Conservation (phyloP, 2,329 filamentous ascomycete genomes). For the Pestalotiopsis sp. region DNA sequence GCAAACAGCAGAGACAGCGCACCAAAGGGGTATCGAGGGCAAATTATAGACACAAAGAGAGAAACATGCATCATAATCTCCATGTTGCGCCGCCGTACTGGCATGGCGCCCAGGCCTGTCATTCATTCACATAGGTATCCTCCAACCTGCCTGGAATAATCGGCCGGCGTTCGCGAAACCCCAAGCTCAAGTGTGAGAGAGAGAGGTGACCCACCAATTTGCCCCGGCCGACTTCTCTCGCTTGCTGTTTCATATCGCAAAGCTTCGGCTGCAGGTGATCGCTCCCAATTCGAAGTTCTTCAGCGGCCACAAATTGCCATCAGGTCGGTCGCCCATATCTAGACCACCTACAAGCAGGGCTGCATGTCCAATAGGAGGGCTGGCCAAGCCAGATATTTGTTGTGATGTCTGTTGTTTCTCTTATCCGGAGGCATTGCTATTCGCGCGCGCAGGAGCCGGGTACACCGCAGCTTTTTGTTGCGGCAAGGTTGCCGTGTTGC, state of each 20-base stretch:
- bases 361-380: conserved; percentile 15
- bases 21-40: neutral
- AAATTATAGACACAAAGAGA: neutral
- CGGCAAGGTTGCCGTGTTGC: neutral
- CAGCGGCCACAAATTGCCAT: neutral
- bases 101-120: neutral
- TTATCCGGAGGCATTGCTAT: neutral
- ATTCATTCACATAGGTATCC: neutral
- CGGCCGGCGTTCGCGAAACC: conserved; percentile 1
- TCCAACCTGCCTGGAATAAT: neutral
- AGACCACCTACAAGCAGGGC: conserved; percentile 13
- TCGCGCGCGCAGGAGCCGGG: neutral
- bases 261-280: conserved; percentile 16
- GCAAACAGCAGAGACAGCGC: neutral
- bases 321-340: conserved; percentile 13
- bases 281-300: conserved; percentile 10
- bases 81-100: neutral
- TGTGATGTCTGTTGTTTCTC: conserved; percentile 7
- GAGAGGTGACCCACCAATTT: neutral
- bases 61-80: neutral
- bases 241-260: conserved; percentile 13
- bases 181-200: neutral
- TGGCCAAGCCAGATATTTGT: conserved; percentile 4
- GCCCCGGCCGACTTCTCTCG: neutral
- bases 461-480: neutral